Evolutionary conservation across 345 rosid species (phyloP).

Genomic region (Heritiera fomes): DNA sequence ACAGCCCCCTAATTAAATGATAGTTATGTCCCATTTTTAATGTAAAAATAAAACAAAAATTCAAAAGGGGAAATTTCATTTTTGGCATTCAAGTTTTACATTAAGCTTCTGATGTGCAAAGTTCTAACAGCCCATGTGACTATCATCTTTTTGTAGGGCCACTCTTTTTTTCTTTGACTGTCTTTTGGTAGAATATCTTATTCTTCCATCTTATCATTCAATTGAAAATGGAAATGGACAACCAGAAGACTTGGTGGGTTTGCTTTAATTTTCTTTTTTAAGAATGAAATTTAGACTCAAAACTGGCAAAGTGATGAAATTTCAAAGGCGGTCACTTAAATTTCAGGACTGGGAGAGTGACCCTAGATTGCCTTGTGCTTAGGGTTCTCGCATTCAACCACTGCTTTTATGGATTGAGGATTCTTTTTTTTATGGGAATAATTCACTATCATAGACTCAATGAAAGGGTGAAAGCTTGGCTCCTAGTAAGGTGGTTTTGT

Average conservation of each 20-base stretch:
- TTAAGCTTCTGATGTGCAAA: conserved; percentile 24
- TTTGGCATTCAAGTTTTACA: conserved; percentile 13
- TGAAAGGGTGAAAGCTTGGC: neutral
- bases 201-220: conserved; percentile 19
- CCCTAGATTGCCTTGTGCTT: neutral
- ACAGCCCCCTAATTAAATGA: conserved; percentile 24
- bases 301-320: neutral
- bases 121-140: conserved; percentile 47
- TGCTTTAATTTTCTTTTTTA: neutral
- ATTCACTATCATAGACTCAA: neutral
- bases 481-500: neutral
- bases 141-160: conserved; percentile 29
- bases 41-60: neutral
- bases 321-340: neutral
- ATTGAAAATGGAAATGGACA: neutral
- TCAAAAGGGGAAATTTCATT: conserved; percentile 23
- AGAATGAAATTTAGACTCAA: neutral
- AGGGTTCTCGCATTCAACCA: neutral
- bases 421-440: conserved; percentile 15
- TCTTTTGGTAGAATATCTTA: conserved; percentile 22
- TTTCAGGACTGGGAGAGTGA: conserved; percentile 15
- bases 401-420: neutral
- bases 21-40: conserved; percentile 15
- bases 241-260: neutral
- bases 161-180: neutral